phyloP scores from a whole-genome alignment of 805 yeast genomes.

The Pichia membranifaciens region DNA sequence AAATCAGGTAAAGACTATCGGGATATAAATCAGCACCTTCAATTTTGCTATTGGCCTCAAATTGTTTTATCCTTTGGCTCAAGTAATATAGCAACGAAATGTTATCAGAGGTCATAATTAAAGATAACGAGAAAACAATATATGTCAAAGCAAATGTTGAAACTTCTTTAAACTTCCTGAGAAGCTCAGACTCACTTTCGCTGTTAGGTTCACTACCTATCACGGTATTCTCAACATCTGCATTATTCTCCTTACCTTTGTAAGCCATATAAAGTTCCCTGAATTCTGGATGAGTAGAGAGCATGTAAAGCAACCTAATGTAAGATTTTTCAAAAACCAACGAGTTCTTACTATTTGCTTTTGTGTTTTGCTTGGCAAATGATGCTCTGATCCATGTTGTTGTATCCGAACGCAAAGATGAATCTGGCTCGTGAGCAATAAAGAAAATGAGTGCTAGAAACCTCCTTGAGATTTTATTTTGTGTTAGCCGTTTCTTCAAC shows the following conservation, averaged over 20 bases:
- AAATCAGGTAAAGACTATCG: constrained; percentile 46
- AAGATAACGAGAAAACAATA: constrained; percentile 51
- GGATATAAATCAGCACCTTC: constrained; percentile 23
- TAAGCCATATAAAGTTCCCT: constrained; percentile 31
- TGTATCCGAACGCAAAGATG: constrained; percentile 41
- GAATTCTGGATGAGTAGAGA: constrained; percentile 73
- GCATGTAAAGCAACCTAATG: constrained; percentile 58
- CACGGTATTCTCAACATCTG: constrained; percentile 12
- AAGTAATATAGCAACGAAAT: constrained; percentile 68
- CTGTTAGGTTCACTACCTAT: constrained; percentile 12
- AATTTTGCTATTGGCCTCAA: constrained; percentile 49
- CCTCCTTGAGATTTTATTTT: constrained; percentile 52
- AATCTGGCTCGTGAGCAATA: constrained; percentile 69
- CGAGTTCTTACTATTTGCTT: constrained; percentile 29
- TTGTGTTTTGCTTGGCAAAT: constrained; percentile 31
- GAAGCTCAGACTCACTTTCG: not conserved
- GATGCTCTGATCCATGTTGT: constrained; percentile 70
- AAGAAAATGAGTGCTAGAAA: constrained; percentile 66
- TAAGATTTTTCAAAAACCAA: constrained; percentile 60
- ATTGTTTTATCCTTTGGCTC: constrained; percentile 74
- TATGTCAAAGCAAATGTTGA: constrained; percentile 53
- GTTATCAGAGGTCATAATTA: constrained; percentile 60
- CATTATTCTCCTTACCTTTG: constrained; percentile 1
- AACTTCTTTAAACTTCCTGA: constrained; percentile 19
- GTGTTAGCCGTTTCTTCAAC: constrained; percentile 46